Percentiles rank a stretch among this genome's conserved stretches.
Conservation (phyloP, 78 protist genomes). For the Chrysochromulina tobinii region DNA sequence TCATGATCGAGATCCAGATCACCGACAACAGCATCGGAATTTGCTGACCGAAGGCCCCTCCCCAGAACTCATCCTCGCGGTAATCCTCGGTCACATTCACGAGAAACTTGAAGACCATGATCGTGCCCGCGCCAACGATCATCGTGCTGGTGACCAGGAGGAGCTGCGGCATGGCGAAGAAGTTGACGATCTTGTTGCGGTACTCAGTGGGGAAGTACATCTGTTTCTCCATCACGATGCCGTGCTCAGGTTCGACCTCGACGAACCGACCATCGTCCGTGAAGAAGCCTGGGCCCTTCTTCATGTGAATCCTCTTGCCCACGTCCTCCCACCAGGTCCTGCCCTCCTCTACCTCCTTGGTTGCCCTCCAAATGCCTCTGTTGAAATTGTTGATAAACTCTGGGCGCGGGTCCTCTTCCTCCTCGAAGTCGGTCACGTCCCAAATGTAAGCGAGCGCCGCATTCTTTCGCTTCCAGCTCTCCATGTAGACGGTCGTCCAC, state of each 20-base stretch:
- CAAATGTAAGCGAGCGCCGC: not conserved
- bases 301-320: too few species aligned
- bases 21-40: not conserved
- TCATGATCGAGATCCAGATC: not conserved
- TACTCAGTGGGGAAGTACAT: too few species aligned
- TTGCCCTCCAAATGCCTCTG: not conserved
- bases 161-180: not conserved
- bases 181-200: not conserved
- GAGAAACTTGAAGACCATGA: not conserved
- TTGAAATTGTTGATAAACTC: not conserved
- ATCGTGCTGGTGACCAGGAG: too few species aligned
- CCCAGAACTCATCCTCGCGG: too few species aligned
- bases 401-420: not conserved
- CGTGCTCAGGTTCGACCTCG: too few species aligned
- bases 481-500: constrained; percentile 41
- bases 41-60: too few species aligned
- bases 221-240: too few species aligned
- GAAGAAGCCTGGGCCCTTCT: not conserved
- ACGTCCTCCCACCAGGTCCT: not conserved
- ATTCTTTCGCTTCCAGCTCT: constrained; percentile 53
- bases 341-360: too few species aligned
- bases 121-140: not conserved
- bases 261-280: not conserved
- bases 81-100: not conserved
- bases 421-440: not conserved